phyloP scores from a whole-genome alignment of 768 basidiomycete genomes.

The Lanmaoa pseudosensibilis region DNA sequence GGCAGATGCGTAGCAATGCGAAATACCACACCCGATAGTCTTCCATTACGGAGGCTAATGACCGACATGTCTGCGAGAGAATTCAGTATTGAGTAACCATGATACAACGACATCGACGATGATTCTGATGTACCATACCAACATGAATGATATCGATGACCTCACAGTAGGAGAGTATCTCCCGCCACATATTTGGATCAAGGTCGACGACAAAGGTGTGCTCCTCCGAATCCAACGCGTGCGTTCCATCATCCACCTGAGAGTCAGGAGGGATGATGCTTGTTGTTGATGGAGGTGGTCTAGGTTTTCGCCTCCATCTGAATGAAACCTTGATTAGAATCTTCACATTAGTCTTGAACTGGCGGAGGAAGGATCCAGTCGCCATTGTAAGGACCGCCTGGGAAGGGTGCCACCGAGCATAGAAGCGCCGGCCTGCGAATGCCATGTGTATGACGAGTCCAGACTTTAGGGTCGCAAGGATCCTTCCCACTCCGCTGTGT shows the following conservation, averaged over 20 bases:
- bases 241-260: background rate
- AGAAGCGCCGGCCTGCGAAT: background rate
- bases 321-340: background rate
- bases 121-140: conserved; percentile 4
- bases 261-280: background rate
- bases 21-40: conserved; percentile 1
- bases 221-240: background rate
- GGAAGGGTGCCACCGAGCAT: no score
- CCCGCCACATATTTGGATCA: conserved; percentile 3
- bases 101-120: background rate
- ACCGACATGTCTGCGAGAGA: conserved; percentile 2
- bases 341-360: background rate
- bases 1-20: conserved; percentile 2
- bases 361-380: background rate
- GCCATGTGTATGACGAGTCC: background rate
- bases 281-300: background rate
- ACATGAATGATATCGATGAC: conserved; percentile 10
- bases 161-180: conserved; percentile 12
- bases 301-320: background rate
- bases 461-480: background rate
- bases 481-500: background rate
- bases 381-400: background rate
- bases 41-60: background rate
- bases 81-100: background rate
- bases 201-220: background rate